phyloP scores from a whole-genome alignment of 805 yeast genomes.

The Metschnikowia amazonensis region DNA sequence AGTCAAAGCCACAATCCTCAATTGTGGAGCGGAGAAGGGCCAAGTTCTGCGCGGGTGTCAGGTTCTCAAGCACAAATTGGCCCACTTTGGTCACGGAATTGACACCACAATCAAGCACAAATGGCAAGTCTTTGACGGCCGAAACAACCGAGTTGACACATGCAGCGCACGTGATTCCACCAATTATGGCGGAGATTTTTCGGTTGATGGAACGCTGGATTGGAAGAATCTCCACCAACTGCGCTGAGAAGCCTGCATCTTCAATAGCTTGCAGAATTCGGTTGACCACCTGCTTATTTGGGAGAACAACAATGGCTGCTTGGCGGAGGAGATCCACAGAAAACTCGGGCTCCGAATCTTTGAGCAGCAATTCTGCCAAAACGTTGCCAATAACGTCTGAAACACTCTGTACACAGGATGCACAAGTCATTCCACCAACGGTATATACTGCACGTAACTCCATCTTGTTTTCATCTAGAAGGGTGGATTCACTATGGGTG shows the following conservation, averaged over 20 bases:
- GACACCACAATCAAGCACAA: conserved; percentile 51
- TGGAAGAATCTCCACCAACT: conserved; percentile 57
- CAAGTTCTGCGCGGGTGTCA: conserved; percentile 29
- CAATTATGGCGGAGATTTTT: conserved; percentile 57
- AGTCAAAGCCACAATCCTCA: conserved; percentile 68
- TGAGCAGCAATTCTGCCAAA: conserved; percentile 10
- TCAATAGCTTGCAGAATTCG: conserved; percentile 25
- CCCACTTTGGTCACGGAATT: conserved; percentile 61
- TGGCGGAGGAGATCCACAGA: conserved; percentile 52
- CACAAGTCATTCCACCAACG: conserved; percentile 45
- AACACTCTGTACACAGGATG: conserved; percentile 33
- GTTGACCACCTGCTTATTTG: conserved; percentile 46
- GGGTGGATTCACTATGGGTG: conserved; percentile 3
- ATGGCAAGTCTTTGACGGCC: conserved; percentile 45
- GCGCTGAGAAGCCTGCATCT: conserved; percentile 42
- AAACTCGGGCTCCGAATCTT: conserved; percentile 27
- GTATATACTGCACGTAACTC: conserved; percentile 49
- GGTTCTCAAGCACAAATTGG: conserved; percentile 50
- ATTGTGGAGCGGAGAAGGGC: conserved; percentile 45
- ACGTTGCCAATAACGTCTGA: conserved; percentile 28
- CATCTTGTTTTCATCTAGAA: conserved; percentile 1
- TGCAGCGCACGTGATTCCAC: conserved; percentile 74
- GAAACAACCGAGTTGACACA: conserved; percentile 56
- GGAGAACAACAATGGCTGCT: conserved; percentile 50
- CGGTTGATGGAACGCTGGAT: conserved; percentile 46